Percentiles rank a stretch among this genome's conserved stretches.
phyloP scores from a whole-genome alignment of 2,329 filamentous ascomycete species.

The Neoarthrinium moseri region DNA sequence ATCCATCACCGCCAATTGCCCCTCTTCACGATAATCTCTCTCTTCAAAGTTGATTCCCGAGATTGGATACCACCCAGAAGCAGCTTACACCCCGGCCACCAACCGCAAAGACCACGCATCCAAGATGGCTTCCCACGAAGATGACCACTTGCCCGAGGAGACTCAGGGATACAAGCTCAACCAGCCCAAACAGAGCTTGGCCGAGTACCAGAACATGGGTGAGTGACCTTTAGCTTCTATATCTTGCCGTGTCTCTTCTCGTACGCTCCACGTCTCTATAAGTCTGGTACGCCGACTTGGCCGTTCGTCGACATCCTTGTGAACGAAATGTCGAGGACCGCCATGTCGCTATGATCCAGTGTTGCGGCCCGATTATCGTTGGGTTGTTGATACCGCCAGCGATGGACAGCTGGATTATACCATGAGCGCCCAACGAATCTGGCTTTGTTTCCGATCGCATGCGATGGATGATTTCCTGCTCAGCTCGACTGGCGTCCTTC shows the following conservation, averaged over 20 bases:
- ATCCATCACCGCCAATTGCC: slow-evolving; percentile 11
- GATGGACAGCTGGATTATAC: too few species aligned
- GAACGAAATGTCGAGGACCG: too few species aligned
- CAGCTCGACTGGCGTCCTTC: too few species aligned
- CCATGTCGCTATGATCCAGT: too few species aligned
- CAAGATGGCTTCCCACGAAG: slow-evolving; percentile 68
- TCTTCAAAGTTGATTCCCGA: neutral
- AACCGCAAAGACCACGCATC: slow-evolving; percentile 13
- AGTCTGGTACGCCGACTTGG: too few species aligned
- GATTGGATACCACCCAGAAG: slow-evolving; percentile 3
- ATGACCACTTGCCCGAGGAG: slow-evolving; percentile 82
- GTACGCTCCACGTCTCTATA: too few species aligned
- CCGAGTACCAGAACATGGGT: slow-evolving; percentile 94
- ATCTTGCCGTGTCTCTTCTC: neutral
- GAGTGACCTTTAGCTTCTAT: slow-evolving; percentile 20
- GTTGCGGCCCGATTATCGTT: too few species aligned
- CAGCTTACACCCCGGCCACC: neutral
- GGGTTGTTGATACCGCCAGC: too few species aligned
- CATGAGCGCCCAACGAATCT: too few species aligned
- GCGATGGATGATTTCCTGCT: too few species aligned
- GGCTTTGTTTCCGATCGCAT: too few species aligned
- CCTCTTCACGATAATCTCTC: slow-evolving; percentile 10
- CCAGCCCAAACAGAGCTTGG: slow-evolving; percentile 93
- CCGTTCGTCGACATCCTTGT: too few species aligned
- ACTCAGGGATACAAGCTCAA: slow-evolving; percentile 98